Evolutionary conservation across 1,284 basidiomycete genomes (phyloP).

Genomic region (Serendipita sp.): DNA sequence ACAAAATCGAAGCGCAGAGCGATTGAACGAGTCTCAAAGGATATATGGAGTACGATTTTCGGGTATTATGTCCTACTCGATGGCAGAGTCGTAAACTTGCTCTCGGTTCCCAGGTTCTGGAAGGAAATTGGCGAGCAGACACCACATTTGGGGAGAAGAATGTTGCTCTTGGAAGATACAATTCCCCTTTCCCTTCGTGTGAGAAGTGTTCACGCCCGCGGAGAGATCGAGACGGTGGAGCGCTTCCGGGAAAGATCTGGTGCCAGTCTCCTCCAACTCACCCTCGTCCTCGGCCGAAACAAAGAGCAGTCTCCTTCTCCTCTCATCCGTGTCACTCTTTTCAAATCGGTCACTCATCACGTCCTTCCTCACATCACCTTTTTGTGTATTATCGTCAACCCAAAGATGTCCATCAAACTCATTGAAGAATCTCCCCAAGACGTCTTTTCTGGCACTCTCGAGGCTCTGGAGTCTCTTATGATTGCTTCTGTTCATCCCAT

Average conservation of each 20-base stretch:
- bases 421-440: background rate
- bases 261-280: background rate
- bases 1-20: no score
- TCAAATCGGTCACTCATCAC: background rate
- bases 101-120: background rate
- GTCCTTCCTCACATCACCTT: background rate
- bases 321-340: background rate
- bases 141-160: background rate
- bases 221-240: background rate
- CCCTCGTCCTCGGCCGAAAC: background rate
- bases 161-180: background rate
- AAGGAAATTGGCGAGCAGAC: background rate
- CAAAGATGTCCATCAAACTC: background rate
- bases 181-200: background rate
- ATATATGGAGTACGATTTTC: background rate
- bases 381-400: conserved; percentile 3
- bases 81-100: background rate
- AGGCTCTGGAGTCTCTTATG: background rate
- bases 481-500: background rate
- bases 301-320: background rate
- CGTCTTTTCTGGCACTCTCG: background rate
- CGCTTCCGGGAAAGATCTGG: background rate
- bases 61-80: background rate
- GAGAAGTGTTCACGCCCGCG: background rate
- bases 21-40: background rate